Conservation (phyloP, 1,139 yeast species). For the Sugiyamaella xylanicola region DNA sequence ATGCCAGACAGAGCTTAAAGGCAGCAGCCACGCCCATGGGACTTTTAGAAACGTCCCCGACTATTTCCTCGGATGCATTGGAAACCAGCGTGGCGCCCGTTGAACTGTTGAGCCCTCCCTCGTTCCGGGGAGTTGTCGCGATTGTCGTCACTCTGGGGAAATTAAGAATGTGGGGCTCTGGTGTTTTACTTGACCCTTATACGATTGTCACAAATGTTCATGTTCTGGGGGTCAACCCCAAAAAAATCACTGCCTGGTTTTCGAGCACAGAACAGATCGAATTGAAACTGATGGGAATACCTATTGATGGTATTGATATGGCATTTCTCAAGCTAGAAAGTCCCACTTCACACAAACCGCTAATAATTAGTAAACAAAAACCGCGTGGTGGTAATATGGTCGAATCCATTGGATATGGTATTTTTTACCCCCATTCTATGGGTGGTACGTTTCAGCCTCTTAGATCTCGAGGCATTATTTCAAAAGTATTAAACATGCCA, state of each 20-base stretch:
- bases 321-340: constrained; percentile 37
- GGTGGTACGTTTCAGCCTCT: constrained; percentile 45
- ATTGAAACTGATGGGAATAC: constrained; percentile 35
- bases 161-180: constrained; percentile 50
- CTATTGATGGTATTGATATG: constrained; percentile 44
- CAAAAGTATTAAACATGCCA: constrained; percentile 38
- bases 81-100: background rate
- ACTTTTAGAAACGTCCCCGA: background rate
- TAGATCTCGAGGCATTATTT: constrained; percentile 50
- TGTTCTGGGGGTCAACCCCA: constrained; percentile 41
- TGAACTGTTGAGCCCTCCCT: constrained; percentile 12
- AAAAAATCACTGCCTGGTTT: constrained; percentile 36
- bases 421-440: constrained; percentile 45
- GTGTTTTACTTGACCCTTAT: constrained; percentile 44
- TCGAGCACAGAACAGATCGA: constrained; percentile 24
- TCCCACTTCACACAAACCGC: constrained; percentile 23
- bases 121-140: constrained; percentile 31
- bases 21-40: background rate
- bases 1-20: background rate
- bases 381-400: constrained; percentile 46
- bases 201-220: constrained; percentile 51
- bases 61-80: constrained; percentile 3
- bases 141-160: constrained; percentile 32
- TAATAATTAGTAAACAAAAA: constrained; percentile 13
- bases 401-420: constrained; percentile 59